These are phyloP conservation scores for Castanea mollissima DNA, from an alignment of 306 rosid genomes.

Conservation along the genomic window DNA sequence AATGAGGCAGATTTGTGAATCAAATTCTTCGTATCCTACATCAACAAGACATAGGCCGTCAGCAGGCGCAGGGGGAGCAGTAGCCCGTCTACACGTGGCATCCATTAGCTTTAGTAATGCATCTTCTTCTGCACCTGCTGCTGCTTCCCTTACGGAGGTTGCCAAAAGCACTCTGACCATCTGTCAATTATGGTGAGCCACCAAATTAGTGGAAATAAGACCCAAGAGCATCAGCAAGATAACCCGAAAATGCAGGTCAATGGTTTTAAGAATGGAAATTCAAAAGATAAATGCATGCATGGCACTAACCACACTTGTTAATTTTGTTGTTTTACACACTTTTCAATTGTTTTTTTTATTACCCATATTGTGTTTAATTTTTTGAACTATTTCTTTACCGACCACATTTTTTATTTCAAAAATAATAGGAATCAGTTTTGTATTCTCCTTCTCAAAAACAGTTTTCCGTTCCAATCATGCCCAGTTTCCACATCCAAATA, in stretches of 20 bases:
- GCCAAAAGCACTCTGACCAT: slow-evolving; percentile 97
- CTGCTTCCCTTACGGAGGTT: slow-evolving; percentile 90
- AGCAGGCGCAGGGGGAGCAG: slow-evolving; percentile 96
- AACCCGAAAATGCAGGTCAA: not conserved
- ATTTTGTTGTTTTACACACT: too few species aligned
- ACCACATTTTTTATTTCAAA: too few species aligned
- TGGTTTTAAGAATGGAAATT: not conserved
- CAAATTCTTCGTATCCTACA: slow-evolving; percentile 82
- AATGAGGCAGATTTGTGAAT: slow-evolving; percentile 50
- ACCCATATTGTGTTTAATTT: too few species aligned
- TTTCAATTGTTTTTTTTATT: too few species aligned
- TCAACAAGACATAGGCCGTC: slow-evolving; percentile 83
- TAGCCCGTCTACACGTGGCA: slow-evolving; percentile 92
- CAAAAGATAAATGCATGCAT: not conserved
- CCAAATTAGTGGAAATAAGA: slow-evolving; percentile 2
- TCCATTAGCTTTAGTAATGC: slow-evolving; percentile 74
- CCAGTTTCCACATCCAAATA: not conserved
- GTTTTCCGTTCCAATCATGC: not conserved
- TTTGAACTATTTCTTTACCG: too few species aligned
- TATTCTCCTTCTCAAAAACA: not conserved
- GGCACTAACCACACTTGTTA: too few species aligned
- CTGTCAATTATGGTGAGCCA: slow-evolving; percentile 36
- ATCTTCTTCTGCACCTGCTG: slow-evolving; percentile 84
- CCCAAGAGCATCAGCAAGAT: not conserved
- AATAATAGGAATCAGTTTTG: too few species aligned